Base-by-base conservation (phyloP, 495 filamentous ascomycete species). In the Immersiella caudata region DNA sequence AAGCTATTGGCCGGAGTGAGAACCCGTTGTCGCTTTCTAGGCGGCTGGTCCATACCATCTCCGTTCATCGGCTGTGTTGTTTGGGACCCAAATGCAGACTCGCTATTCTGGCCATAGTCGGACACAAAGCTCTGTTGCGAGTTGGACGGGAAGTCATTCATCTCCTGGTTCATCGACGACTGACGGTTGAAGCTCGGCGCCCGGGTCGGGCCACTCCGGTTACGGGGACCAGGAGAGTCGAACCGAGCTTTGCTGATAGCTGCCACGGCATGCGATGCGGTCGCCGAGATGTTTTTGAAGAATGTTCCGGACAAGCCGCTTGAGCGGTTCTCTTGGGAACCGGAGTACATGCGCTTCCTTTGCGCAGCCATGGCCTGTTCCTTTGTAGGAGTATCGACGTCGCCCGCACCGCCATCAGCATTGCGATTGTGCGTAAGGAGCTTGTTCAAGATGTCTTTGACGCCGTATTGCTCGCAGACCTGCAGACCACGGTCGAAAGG, bases 291-390 rank as follows among this genome's bases (percentile, higher is more conserved):
- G 73, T 95, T 97, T 71, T 93, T 91, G 80, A 99, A 98, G 72
- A 97, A 95, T 0, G 96, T 97, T 11, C 91, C 93, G 16, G 87
- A 84, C 64, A 90, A 82, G 36, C 87, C 89, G 69, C 87, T 86
- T 21, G 80, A 77, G 50, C 91, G 88, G 56, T 80, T 88, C 33
- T 96, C 89, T 11, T 76, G 80, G 22, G 88, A 82, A 51, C 85
- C 85, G 22, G 88, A 96, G 73, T 97, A 92, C 82, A 93, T 86
- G 65, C 94, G 86, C 75, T 99, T 98, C 65, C 95, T 83, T 75
- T 97, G 93, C 16, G 96, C 96, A 27, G 95, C 96, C 95, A 97
- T 96, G 62, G 95, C 95, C 78, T 99, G 95, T 79, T 99, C 95
- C 77, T 99, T 99, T n/a, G 95, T 99, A 0, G 95, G 95, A 4